Evolutionary conservation across 768 basidiomycete species (phyloP).

Genomic region (Filobasidium wieringae): DNA sequence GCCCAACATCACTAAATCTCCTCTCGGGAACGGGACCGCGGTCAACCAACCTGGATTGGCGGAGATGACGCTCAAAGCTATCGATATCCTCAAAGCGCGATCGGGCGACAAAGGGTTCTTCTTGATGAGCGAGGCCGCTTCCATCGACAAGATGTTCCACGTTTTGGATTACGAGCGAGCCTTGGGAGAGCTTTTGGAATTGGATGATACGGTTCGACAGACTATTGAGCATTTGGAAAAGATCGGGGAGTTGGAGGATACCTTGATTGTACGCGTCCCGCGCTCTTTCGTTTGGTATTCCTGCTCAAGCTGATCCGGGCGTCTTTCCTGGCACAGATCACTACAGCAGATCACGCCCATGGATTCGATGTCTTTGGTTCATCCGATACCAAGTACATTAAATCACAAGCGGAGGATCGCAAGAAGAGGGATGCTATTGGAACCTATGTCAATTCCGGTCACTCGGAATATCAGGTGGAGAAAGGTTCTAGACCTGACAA

Average conservation of each 20-base stretch:
- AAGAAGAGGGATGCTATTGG: conserved; percentile 39
- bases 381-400: conserved; percentile 36
- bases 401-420: conserved; percentile 25
- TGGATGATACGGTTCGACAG: conserved; percentile 39
- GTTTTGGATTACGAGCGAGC: conserved; percentile 38
- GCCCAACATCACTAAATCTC: conserved; percentile 2
- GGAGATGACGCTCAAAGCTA: conserved; percentile 41
- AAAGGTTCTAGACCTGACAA: conserved; percentile 24
- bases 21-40: conserved; percentile 4
- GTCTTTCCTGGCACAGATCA: conserved; percentile 12
- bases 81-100: conserved; percentile 38
- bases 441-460: conserved; percentile 19
- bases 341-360: conserved; percentile 3
- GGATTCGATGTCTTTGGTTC: conserved; percentile 38
- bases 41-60: conserved; percentile 40
- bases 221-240: conserved; percentile 36
- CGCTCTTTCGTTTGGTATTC: conserved; percentile 28
- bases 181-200: conserved; percentile 40
- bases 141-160: conserved; percentile 38
- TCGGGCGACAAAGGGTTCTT: conserved; percentile 37
- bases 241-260: conserved; percentile 38
- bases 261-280: conserved; percentile 38
- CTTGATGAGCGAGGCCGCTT: conserved; percentile 40
- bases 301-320: conserved; percentile 5
- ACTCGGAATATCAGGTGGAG: conserved; percentile 38